Evolutionary conservation across 805 yeast genomes (phyloP).

Genomic region (Priceomyces haplophilus): DNA sequence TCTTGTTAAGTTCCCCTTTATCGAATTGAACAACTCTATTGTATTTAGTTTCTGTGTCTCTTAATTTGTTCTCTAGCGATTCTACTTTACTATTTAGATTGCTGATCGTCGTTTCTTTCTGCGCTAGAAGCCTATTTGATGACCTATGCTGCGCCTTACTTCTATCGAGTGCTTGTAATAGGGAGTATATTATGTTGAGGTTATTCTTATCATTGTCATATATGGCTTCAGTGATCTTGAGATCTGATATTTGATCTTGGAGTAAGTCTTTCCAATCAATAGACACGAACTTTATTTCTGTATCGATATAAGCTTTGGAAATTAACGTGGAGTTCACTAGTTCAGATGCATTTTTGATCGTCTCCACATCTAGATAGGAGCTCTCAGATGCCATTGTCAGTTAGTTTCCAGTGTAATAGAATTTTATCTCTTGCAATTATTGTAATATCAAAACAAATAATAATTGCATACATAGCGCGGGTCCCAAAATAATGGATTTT

Average conservation of each 20-base stretch:
- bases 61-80: constrained; percentile 18
- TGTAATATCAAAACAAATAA: not conserved
- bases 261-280: constrained; percentile 34
- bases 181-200: constrained; percentile 37
- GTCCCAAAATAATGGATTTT: not conserved
- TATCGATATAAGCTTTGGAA: constrained; percentile 33
- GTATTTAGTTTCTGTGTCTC: constrained; percentile 16
- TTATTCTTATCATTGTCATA: constrained; percentile 37
- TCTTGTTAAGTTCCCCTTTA: constrained; percentile 13
- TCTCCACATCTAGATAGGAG: constrained; percentile 26
- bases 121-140: constrained; percentile 25
- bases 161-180: constrained; percentile 29
- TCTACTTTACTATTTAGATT: constrained; percentile 21
- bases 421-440: not conserved
- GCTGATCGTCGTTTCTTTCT: constrained; percentile 28
- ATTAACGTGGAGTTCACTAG: constrained; percentile 32
- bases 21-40: constrained; percentile 17
- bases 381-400: constrained; percentile 4
- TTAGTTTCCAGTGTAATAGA: not conserved
- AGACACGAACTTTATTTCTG: constrained; percentile 29
- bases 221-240: constrained; percentile 25
- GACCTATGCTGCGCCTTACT: constrained; percentile 29
- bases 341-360: constrained; percentile 36
- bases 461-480: constrained; percentile 1
- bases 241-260: constrained; percentile 22